phyloP scores from a whole-genome alignment of 78 protist species.

The Salpingoeca rosetta region DNA sequence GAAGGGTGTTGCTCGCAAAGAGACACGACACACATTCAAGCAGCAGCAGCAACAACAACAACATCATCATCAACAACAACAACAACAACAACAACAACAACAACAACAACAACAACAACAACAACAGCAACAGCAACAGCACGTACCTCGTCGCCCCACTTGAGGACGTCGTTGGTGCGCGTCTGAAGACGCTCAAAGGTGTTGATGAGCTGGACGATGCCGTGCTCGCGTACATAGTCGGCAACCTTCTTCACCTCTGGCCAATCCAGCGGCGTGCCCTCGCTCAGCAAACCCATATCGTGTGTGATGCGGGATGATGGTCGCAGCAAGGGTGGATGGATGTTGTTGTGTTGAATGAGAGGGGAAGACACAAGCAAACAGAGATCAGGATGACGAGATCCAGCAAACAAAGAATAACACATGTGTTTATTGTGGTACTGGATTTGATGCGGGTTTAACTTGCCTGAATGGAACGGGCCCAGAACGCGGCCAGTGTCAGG shows the following conservation, averaged over 20 bases:
- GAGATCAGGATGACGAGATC: too few species aligned
- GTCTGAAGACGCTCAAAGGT: background rate
- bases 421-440: too few species aligned
- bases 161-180: background rate
- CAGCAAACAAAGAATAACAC: too few species aligned
- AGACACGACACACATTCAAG: background rate
- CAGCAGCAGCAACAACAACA: background rate
- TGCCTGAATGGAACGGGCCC: too few species aligned
- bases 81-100: background rate
- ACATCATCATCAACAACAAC: background rate
- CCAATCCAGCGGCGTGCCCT: background rate
- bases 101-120: background rate
- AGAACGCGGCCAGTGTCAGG: too few species aligned
- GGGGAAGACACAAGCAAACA: too few species aligned
- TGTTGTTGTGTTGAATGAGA: too few species aligned
- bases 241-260: background rate
- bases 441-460: too few species aligned
- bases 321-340: too few species aligned
- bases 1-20: too few species aligned
- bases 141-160: slow-evolving; percentile 6
- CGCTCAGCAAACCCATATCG: background rate
- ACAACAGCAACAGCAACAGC: background rate
- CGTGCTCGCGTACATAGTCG: background rate
- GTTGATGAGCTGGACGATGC: background rate
- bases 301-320: too few species aligned